Percentiles rank a stretch among this genome's conserved stretches.
Evolutionary conservation across 75 land plant genomes (phyloP).

Genomic region (Selaginella tamariscina): DNA sequence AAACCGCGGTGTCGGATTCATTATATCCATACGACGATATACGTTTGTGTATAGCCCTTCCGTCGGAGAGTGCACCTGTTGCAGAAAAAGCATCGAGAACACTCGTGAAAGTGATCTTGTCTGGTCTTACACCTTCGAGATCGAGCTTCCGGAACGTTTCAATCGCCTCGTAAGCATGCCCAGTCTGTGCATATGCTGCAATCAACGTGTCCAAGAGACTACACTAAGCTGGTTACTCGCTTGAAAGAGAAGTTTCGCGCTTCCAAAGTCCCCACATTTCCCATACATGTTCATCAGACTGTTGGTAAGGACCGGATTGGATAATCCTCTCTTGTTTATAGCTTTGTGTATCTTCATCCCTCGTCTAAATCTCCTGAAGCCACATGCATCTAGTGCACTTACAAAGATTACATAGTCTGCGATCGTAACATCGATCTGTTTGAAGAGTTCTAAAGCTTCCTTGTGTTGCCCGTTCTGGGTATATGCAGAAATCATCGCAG

Average conservation of each 20-base stretch:
- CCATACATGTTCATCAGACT: not conserved
- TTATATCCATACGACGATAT: not conserved
- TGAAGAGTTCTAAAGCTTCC: constrained; percentile 16
- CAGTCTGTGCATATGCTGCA: constrained; percentile 4
- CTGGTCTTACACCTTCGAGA: constrained; percentile 13
- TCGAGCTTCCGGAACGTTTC: not conserved
- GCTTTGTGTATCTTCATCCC: not conserved
- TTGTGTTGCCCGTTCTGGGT: constrained; percentile 2
- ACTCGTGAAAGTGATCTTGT: constrained; percentile 18
- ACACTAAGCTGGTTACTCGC: not conserved
- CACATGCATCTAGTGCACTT: not conserved
- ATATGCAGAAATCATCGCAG: constrained; percentile 19
- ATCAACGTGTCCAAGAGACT: not conserved
- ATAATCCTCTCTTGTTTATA: not conserved
- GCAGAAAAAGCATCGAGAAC: constrained; percentile 8
- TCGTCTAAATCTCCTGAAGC: not conserved
- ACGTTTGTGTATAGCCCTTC: constrained; percentile 17
- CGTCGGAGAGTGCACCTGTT: constrained; percentile 1
- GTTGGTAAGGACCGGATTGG: not conserved
- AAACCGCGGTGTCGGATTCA: not conserved
- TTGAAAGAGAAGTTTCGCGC: not conserved
- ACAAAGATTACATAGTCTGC: not conserved
- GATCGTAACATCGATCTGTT: not conserved
- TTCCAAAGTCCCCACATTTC: not conserved
- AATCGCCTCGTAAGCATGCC: not conserved